Evolutionary conservation across 2,329 filamentous ascomycete genomes (phyloP).

Genomic region (Aspergillus jensenii): DNA sequence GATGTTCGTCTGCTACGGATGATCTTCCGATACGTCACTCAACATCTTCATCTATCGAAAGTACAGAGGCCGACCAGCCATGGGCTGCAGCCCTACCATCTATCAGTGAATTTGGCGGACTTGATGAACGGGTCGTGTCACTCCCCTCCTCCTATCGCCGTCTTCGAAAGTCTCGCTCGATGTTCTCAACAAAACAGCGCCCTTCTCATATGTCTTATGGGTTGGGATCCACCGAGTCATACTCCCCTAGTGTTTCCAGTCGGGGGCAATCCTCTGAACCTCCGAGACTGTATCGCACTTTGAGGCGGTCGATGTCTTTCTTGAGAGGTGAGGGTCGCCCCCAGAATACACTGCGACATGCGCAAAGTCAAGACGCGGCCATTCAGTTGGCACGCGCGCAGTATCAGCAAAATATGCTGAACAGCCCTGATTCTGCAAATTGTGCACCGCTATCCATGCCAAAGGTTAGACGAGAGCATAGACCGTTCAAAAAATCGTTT

Average conservation of each 20-base stretch:
- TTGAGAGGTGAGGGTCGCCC: constrained; percentile 30
- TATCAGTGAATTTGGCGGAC: constrained; percentile 31
- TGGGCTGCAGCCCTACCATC: constrained; percentile 24
- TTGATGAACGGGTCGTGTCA: constrained; percentile 39
- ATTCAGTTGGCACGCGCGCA: constrained; percentile 44
- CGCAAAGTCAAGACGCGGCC: constrained; percentile 38
- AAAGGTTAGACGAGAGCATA: constrained; percentile 31
- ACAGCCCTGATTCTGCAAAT: constrained; percentile 18
- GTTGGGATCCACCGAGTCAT: constrained; percentile 10
- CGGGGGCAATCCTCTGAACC: background rate
- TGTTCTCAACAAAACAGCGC: constrained; percentile 44
- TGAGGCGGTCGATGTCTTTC: constrained; percentile 46
- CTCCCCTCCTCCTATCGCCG: constrained; percentile 48
- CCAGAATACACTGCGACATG: constrained; percentile 20
- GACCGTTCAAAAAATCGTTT: constrained; percentile 39
- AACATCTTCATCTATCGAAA: background rate
- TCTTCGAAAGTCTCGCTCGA: constrained; percentile 49
- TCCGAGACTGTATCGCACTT: constrained; percentile 22
- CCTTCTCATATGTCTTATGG: constrained; percentile 23
- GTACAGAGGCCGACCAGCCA: constrained; percentile 1
- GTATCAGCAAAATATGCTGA: constrained; percentile 30
- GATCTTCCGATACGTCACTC: constrained; percentile 5
- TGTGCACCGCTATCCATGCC: constrained; percentile 24
- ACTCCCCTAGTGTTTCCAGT: constrained; percentile 8
- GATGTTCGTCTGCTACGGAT: constrained; percentile 11